phyloP scores from a whole-genome alignment of 1,284 basidiomycete genomes.

The Austroboletus rostrupii region DNA sequence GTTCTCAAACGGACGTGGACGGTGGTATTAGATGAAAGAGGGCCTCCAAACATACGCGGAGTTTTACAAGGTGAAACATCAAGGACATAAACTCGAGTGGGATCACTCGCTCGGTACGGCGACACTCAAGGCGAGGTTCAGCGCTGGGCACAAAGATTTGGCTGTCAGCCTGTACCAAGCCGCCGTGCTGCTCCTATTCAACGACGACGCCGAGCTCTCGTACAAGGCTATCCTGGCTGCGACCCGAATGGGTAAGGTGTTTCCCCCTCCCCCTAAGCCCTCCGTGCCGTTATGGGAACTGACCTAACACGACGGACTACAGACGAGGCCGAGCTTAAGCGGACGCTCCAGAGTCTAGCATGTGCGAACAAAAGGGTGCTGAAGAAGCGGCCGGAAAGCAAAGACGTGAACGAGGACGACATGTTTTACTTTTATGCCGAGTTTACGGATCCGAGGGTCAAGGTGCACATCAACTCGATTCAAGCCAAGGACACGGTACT shows the following conservation, averaged over 20 bases:
- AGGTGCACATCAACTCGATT: conserved; percentile 94
- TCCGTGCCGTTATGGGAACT: conserved; percentile 6
- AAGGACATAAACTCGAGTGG: conserved; percentile 74
- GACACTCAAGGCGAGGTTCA: conserved; percentile 69
- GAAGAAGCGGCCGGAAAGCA: conserved; percentile 74
- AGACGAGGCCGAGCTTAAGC: conserved; percentile 75
- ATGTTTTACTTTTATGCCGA: conserved; percentile 74
- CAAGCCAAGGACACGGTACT: conserved; percentile 69
- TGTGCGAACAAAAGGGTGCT: conserved; percentile 90
- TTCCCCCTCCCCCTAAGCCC: no score
- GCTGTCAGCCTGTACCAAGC: conserved; percentile 90
- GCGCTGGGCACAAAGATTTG: conserved; percentile 77
- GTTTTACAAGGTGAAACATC: conserved; percentile 77
- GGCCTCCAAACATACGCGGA: conserved; percentile 58
- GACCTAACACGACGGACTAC: conserved; percentile 1
- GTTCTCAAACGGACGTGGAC: not conserved
- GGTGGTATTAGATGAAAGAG: conserved; percentile 55
- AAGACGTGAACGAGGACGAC: conserved; percentile 78
- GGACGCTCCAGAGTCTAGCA: conserved; percentile 89
- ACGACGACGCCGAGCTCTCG: conserved; percentile 56
- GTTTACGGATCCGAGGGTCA: conserved; percentile 77
- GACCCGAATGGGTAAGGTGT: conserved; percentile 79
- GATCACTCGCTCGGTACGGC: conserved; percentile 80
- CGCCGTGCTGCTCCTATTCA: conserved; percentile 87
- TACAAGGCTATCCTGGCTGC: conserved; percentile 69